Base-by-base conservation (phyloP, 1,284 basidiomycete genomes). In the Ceratobasidium sp. region DNA sequence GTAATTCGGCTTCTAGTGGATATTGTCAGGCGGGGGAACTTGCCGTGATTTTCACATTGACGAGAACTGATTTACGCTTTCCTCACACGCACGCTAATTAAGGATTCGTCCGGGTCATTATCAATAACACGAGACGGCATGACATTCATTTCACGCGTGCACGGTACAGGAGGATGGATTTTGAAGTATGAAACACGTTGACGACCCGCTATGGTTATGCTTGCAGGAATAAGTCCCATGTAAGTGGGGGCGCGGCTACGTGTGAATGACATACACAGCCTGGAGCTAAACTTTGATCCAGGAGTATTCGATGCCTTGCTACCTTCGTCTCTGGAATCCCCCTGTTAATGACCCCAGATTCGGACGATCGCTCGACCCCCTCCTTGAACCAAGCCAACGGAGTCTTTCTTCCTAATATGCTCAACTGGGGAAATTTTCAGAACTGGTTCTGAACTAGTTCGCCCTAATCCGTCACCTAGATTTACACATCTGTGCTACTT, bases 351-450 rank as follows among this genome's bases (percentile, higher is more conserved):
- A 69, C 53, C 53, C 65, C 34, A 26, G 52, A 46, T 58, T 58
- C 65, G 53, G 39, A 34, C 53, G 34, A 69, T 58, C 58, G 28
- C 48, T 28, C 34, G 21, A 3, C 34, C 23, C 3, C 23, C 62
- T 67, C 52, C 26, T 69, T 26, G 65, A 69, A 46, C 65, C 65
- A 58, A 69, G 52, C 23, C 16, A 69, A n/a, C 23, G 65, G 65
- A 69, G 65, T 57, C 65, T 69, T 67, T 67, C 64, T 21, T 14
- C 52, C n/a, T 53, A 28, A n/a, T 32, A 55, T 12, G 46, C 32
- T 52, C 61, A 52, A 48, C 61, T n/a, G 46, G 45, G 64, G 50
- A 52, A 52, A 55, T 39, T 67, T 55, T 67, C 61, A n/a, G 18
- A 21, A 2, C 50, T 58, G 28, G 55, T 18, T 39, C 65, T 43